Percentiles rank a stretch among this genome's conserved stretches.
These are phyloP conservation scores for Chloropicon primus DNA, from an alignment of 139 green algal genomes.

Conservation along the genomic window DNA sequence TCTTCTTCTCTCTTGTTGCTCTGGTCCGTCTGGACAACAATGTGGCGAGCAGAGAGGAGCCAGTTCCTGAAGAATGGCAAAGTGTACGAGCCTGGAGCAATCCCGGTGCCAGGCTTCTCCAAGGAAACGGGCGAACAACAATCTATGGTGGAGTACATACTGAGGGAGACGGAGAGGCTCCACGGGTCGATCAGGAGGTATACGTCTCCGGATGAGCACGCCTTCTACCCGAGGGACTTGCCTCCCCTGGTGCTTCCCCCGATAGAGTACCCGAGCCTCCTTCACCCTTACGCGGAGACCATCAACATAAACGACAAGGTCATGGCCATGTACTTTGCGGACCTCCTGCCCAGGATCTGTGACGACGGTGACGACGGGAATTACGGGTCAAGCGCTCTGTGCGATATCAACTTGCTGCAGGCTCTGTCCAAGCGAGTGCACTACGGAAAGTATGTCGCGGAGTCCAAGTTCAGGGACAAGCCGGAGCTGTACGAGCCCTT, in stretches of 20 bases:
- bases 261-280: conserved; percentile 45
- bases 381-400: conserved; percentile 73
- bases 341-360: conserved; percentile 58
- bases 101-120: conserved; percentile 53
- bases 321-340: conserved; percentile 68
- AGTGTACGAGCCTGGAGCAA: conserved; percentile 56
- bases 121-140: conserved; percentile 30
- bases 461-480: conserved; percentile 86
- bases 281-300: conserved; percentile 20
- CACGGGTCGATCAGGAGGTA: conserved; percentile 80
- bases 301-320: conserved; percentile 90
- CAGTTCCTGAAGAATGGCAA: conserved; percentile 75
- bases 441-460: conserved; percentile 98
- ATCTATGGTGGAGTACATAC: conserved; percentile 81
- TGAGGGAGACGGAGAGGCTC: conserved; percentile 81
- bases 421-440: conserved; percentile 93
- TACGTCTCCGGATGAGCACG: conserved; percentile 85
- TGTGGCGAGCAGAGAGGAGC: conserved; percentile 51
- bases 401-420: conserved; percentile 68
- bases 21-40: no score
- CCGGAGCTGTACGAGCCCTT: conserved; percentile 65
- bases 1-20: no score
- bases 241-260: conserved; percentile 43
- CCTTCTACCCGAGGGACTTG: conserved; percentile 76
- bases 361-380: conserved; percentile 81